Percentiles rank a stretch among this genome's conserved stretches.
These are phyloP conservation scores for Wallacemonas sp. DNA, from an alignment of 208 protist genomes.

Conservation along the genomic window DNA sequence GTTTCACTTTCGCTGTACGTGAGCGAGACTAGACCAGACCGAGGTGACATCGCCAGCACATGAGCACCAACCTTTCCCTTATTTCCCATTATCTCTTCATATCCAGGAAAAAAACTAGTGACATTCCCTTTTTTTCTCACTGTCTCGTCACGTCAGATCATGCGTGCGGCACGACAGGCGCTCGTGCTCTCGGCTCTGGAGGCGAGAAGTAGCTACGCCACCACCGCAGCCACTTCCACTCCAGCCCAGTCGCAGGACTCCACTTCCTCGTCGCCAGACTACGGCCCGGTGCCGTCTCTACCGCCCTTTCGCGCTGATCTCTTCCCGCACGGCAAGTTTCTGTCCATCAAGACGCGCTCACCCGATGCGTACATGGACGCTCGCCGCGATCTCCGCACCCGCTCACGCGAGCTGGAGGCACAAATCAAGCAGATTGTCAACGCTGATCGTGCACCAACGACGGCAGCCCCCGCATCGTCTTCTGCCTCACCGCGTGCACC, in stretches of 20 bases:
- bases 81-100: too few relatives aligned
- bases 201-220: neutral
- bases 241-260: too few relatives aligned
- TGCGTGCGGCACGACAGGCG: neutral
- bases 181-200: neutral
- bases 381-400: slow-evolving; percentile 35
- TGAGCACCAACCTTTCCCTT: too few relatives aligned
- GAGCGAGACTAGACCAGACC: too few relatives aligned
- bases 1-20: too few relatives aligned
- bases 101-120: too few relatives aligned
- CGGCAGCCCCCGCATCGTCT: neutral
- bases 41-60: too few relatives aligned
- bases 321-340: slow-evolving; percentile 74
- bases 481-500: neutral
- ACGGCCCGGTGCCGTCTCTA: slow-evolving; percentile 8
- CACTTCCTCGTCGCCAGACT: neutral
- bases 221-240: too few relatives aligned
- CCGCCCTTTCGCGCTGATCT: slow-evolving; percentile 52
- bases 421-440: slow-evolving; percentile 6
- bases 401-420: slow-evolving; percentile 13
- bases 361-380: slow-evolving; percentile 47
- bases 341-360: slow-evolving; percentile 71
- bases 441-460: neutral
- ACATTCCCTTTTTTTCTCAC: too few relatives aligned
- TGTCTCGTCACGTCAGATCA: too few relatives aligned